Conservation (phyloP, 2,329 filamentous ascomycete genomes). For the Tolypocladium cylindrosporum region DNA sequence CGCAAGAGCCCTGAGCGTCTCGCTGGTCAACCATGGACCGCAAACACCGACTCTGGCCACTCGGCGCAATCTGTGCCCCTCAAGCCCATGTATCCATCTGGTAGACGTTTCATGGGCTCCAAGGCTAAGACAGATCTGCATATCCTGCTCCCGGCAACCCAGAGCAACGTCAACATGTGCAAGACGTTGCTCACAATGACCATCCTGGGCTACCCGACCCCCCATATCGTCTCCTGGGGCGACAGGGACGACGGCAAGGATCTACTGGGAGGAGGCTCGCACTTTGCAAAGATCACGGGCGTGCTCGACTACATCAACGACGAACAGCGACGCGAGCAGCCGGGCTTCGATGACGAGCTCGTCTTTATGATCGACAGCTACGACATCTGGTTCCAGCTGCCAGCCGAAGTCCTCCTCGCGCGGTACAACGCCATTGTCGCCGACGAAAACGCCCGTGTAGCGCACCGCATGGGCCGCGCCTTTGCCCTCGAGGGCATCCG, state of each 20-base stretch:
- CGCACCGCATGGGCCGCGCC: slow-evolving; percentile 13
- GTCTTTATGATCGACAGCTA: slow-evolving; percentile 20
- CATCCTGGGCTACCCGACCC: slow-evolving; percentile 17
- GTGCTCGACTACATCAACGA: slow-evolving; percentile 16
- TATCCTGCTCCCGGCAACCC: slow-evolving; percentile 16
- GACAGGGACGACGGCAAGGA: slow-evolving; percentile 7
- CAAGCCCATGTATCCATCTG: neutral
- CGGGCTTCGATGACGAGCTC: slow-evolving; percentile 16
- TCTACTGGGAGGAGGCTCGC: slow-evolving; percentile 15
- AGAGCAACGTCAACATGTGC: slow-evolving; percentile 15
- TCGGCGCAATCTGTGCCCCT: neutral
- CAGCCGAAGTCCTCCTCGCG: slow-evolving; percentile 12
- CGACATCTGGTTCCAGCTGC: slow-evolving; percentile 24
- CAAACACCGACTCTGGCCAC: neutral
- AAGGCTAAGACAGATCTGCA: slow-evolving; percentile 8
- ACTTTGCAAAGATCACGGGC: slow-evolving; percentile 18
- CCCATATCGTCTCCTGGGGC: slow-evolving; percentile 17
- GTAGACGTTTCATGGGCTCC: neutral
- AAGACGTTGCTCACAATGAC: slow-evolving; percentile 19
- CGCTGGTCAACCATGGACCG: neutral
- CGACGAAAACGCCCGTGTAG: slow-evolving; percentile 12
- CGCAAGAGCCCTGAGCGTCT: neutral
- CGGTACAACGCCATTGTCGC: slow-evolving; percentile 15
- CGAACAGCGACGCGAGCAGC: slow-evolving; percentile 7
- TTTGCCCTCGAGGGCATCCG: slow-evolving; percentile 10